phyloP scores from a whole-genome alignment of 371 early-diverging fungal genomes.

The Mortierella sp. region DNA sequence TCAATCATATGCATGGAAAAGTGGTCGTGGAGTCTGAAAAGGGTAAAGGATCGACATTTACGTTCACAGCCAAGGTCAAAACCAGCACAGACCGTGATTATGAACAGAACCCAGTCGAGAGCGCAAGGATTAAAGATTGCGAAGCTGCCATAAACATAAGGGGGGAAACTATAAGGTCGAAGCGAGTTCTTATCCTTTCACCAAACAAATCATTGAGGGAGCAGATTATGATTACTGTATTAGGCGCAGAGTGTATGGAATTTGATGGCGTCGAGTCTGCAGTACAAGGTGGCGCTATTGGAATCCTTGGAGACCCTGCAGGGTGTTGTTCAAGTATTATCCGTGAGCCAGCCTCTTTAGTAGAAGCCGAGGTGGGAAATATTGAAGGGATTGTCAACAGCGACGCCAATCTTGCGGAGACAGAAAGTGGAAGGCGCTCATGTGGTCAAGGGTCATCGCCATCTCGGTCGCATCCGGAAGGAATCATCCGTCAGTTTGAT shows the following conservation, averaged over 20 bases:
- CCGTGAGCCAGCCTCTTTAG: background rate
- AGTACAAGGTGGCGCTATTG: slow-evolving; percentile 30
- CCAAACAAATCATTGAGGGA: slow-evolving; percentile 29
- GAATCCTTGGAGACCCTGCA: slow-evolving; percentile 9
- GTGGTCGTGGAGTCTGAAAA: slow-evolving; percentile 67
- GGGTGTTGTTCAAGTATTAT: background rate
- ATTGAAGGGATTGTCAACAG: background rate
- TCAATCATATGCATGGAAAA: slow-evolving; percentile 67
- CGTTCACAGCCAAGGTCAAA: slow-evolving; percentile 61
- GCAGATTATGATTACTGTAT: slow-evolving; percentile 17
- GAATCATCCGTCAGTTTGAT: slow-evolving; percentile 24
- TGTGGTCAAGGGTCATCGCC: background rate
- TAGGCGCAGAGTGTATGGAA: slow-evolving; percentile 9
- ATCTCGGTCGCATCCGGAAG: background rate
- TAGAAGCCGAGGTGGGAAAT: background rate
- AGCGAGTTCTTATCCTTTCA: slow-evolving; percentile 57
- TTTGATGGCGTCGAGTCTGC: slow-evolving; percentile 36
- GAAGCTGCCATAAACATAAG: slow-evolving; percentile 38
- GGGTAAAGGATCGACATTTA: slow-evolving; percentile 68
- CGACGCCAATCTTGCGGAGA: background rate
- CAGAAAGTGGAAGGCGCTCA: background rate
- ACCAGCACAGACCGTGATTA: slow-evolving; percentile 31
- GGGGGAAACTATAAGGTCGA: slow-evolving; percentile 21
- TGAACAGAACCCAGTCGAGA: slow-evolving; percentile 50
- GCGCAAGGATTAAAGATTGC: slow-evolving; percentile 36